Evolutionary conservation across 2,329 filamentous ascomycete species (phyloP).

Genomic region (Aureobasidium sp.): DNA sequence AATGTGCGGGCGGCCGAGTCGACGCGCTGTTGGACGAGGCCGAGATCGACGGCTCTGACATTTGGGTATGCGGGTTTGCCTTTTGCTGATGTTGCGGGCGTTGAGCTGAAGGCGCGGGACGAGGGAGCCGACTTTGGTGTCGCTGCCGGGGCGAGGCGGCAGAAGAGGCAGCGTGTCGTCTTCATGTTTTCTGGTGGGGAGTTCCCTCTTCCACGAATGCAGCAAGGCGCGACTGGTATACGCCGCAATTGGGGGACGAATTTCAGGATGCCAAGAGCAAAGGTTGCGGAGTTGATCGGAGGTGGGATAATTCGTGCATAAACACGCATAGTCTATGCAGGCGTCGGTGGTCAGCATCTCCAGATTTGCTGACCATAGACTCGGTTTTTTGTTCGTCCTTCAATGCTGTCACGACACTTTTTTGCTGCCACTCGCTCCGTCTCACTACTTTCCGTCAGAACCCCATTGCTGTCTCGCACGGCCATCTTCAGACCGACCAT

Average conservation of each 20-base stretch:
- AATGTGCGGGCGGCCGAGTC: constrained; percentile 37
- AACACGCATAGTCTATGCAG: neutral
- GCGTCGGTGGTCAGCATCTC: neutral
- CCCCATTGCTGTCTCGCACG: neutral
- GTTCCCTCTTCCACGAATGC: neutral
- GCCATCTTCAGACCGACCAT: constrained; percentile 1
- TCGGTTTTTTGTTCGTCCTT: neutral
- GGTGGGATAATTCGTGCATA: neutral
- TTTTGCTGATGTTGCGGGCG: constrained; percentile 30
- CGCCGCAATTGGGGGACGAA: constrained; percentile 7
- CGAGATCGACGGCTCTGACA: constrained; percentile 37
- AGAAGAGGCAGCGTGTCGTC: constrained; percentile 37
- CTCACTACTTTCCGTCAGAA: neutral
- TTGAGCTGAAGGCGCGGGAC: constrained; percentile 35
- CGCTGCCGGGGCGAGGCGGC: constrained; percentile 25
- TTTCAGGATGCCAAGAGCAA: constrained; percentile 17
- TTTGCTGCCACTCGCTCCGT: constrained; percentile 1
- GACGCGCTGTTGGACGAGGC: constrained; percentile 19
- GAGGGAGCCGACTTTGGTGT: constrained; percentile 18
- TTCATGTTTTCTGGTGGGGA: constrained; percentile 19
- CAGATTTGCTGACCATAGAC: constrained; percentile 12
- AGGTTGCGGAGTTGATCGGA: constrained; percentile 9
- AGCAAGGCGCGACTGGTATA: neutral
- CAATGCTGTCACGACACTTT: constrained; percentile 10
- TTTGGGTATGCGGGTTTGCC: constrained; percentile 36